Evolutionary conservation across 2,329 filamentous ascomycete species (phyloP), one percentile per base, ranked within the genome.

Genomic region (Epichloe festucae): DNA sequence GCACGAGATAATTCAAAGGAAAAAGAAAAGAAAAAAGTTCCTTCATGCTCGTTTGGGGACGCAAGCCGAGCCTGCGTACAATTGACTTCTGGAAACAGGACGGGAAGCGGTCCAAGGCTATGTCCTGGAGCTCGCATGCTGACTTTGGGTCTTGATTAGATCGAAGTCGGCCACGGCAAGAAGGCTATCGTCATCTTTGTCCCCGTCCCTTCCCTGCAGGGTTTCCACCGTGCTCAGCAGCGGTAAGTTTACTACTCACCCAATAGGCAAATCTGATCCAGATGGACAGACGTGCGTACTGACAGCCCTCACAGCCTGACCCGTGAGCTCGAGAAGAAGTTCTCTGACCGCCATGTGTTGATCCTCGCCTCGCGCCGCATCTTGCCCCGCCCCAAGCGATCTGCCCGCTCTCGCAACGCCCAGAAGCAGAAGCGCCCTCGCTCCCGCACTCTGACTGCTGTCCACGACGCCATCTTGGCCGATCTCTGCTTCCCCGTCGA

Each of bases 101-200:
- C 81, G 81, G 81, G 81, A 82, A 83, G 81, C 81, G 81, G 81
- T 84, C 81, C 81, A 84, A 76, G 78, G 77, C 75, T 74, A 73
- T 69, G 68, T 79, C 78, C 77, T 82, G 81, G 81, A 84, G 81
- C 78, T 84, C 81, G 81, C 81, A 82, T 81, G 81, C 81, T 84
- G 80, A 84, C 78, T 83, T 77, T 75, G 62, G 73, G 74, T 82
- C 78, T 79, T 58, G 60, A 72, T 68, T 77, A 98, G 93, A 93
- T 98, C 82, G 93, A 98, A 82, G 91, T 97, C 79, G 93, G 93
- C 81, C 90, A 97, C 82, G 93, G 93, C 85, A 95, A 95, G 85
- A 98, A 97, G 87, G 93, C 93, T 72, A 93, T 98, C 81, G 91
- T 95, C 82, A 95, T 98, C 87, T 98, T 98, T 87, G 93, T 98